A percentile compares a stretch with the other conserved stretches of the same genome.
Evolutionary conservation across 176 grass and related monocot species (phyloP).

Genomic region (Paspalum notatum): DNA sequence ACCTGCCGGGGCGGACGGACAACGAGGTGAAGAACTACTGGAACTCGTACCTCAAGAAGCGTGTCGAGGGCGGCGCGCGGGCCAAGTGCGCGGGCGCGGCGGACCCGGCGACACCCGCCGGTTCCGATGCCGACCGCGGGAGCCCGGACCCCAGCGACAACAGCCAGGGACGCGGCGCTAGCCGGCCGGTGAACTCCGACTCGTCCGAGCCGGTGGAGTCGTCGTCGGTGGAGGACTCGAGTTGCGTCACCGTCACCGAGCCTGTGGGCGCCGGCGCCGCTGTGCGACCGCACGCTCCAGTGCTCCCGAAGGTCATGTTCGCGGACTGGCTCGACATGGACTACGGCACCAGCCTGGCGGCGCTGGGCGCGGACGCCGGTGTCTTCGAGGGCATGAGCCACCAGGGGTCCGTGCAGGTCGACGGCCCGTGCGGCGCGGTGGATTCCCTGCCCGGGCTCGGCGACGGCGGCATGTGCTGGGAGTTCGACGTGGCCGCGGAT

Average conservation of each 20-base stretch:
- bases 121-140: conserved; percentile 19
- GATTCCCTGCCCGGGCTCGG: conserved; percentile 51
- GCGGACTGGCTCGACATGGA: conserved; percentile 84
- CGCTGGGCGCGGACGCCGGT: conserved; percentile 9
- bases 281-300: conserved; percentile 43
- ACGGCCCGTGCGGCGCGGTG: conserved; percentile 29
- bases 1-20: conserved; percentile 89
- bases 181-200: conserved; percentile 47
- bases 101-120: conserved; percentile 32
- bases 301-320: conserved; percentile 84
- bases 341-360: conserved; percentile 46
- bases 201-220: conserved; percentile 50
- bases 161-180: conserved; percentile 13
- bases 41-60: conserved; percentile 99
- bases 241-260: conserved; percentile 43
- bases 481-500: conserved; percentile 43
- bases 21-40: conserved; percentile 99
- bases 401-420: conserved; percentile 49
- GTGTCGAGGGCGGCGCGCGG: conserved; percentile 46
- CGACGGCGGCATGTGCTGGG: conserved; percentile 59
- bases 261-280: background rate
- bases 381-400: conserved; percentile 40
- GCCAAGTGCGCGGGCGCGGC: background rate
- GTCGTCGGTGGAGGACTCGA: conserved; percentile 54
- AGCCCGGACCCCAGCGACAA: conserved; percentile 36